Conservation (phyloP, 192 early-diverging fungal genomes). For the Coemansia sp. region DNA sequence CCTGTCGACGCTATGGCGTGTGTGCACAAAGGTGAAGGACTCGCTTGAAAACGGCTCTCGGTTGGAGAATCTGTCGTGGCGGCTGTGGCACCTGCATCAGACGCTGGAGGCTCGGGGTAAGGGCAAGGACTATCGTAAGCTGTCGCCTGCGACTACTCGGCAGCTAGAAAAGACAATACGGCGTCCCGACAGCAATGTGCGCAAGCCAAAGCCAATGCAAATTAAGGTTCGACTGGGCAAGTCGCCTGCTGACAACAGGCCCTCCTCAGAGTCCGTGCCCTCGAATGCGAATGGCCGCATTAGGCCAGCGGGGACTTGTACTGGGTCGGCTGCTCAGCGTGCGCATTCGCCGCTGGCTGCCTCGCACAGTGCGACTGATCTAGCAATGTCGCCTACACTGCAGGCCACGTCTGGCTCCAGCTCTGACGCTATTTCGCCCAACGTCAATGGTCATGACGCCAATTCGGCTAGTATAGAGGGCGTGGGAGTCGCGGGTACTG, state of each 20-base stretch:
- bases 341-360: neutral
- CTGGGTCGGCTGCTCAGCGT: neutral
- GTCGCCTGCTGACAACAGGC: constrained; percentile 22
- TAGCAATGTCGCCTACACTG: neutral
- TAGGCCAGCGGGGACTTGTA: neutral
- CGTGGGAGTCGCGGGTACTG: neutral
- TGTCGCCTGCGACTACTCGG: constrained; percentile 59
- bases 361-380: constrained; percentile 1
- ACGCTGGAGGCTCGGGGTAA: constrained; percentile 58
- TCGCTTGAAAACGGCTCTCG: constrained; percentile 79
- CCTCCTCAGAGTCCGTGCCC: constrained; percentile 9
- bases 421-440: constrained; percentile 1
- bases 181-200: constrained; percentile 29
- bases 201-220: constrained; percentile 53
- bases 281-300: constrained; percentile 4
- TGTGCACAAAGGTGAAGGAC: constrained; percentile 85
- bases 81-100: constrained; percentile 80
- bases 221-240: constrained; percentile 55
- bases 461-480: constrained; percentile 1
- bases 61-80: constrained; percentile 83
- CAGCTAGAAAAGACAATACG: constrained; percentile 59
- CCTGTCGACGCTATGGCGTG: constrained; percentile 73
- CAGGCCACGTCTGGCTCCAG: neutral
- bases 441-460: neutral
- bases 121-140: constrained; percentile 59